Evolutionary conservation across 129 eudicot genomes (phyloP), one percentile per base, ranked within the genome.

Genomic region (Scalesia atractyloides): DNA sequence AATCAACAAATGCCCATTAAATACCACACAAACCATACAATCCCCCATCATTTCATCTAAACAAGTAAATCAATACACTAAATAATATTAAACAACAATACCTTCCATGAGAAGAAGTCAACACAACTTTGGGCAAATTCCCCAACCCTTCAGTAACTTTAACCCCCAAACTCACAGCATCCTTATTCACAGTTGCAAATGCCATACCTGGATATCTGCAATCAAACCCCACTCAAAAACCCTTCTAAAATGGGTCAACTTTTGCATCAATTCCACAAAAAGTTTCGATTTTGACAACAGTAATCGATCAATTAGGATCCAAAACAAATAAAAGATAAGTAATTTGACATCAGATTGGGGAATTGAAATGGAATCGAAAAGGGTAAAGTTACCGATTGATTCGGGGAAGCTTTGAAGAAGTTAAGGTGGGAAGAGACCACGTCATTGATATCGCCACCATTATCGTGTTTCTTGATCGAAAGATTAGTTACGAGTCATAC

Each of bases 91-190:
- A 62, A 41, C 4, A 3, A 30, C 34, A 30, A 16, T 67, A 90
- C 97, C 97, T 94, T 66, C 98, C 98, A 58, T 87, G 84, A 67
- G 86, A 70, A 82, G 96, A 83, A 18, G 92, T 87, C 79, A 94
- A 84, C 41, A 81, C 75, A 60, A 94, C 88, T 82, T 94, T 94
- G 17, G 97, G 93, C 73, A 94, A 79, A 74, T 87, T 80, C 5
- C 98, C 98, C 76, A 82, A 71, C 10, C 98, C 98, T 78, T 90
- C 63, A 44, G 89, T 65, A 69, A 90, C 64, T 72, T 84, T 80
- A 41, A 94, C 89, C 15, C 89, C 96, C 60, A 73, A 65, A 81
- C 60, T 56, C 6, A 76, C 49, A 14, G 78, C 52, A 47, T 75
- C 84, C 41, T 82, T 79, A 20, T 36, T 83, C 20, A 70, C 73